phyloP scores from a whole-genome alignment of 768 basidiomycete genomes.

The Boletus sp. region DNA sequence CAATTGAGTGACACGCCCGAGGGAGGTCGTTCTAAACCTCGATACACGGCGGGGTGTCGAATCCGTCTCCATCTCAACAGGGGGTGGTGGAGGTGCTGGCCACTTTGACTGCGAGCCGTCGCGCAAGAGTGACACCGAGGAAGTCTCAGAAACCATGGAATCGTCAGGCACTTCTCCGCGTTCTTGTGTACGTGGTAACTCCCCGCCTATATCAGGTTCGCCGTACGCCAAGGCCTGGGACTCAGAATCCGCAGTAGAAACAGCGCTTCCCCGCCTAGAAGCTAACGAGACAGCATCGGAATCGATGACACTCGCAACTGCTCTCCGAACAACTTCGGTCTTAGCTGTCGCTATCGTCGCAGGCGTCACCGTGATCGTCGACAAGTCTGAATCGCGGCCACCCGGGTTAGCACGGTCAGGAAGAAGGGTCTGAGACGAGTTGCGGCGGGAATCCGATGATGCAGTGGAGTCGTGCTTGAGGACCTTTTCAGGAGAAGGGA shows the following conservation, averaged over 20 bases:
- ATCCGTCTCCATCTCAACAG: slow-evolving; percentile 25
- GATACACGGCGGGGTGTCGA: slow-evolving; percentile 24
- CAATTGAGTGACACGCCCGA: slow-evolving; percentile 26
- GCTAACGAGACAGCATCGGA: slow-evolving; percentile 23
- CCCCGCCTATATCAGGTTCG: background rate
- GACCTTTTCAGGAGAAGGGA: slow-evolving; percentile 2
- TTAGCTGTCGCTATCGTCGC: slow-evolving; percentile 45
- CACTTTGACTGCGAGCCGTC: slow-evolving; percentile 24
- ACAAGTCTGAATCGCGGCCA: slow-evolving; percentile 35
- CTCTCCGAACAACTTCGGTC: slow-evolving; percentile 46
- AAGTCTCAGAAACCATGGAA: slow-evolving; percentile 12
- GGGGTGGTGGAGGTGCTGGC: slow-evolving; percentile 31
- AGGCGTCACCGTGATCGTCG: slow-evolving; percentile 41
- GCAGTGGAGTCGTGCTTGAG: background rate
- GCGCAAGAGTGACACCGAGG: slow-evolving; percentile 18
- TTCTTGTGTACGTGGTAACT: slow-evolving; percentile 9
- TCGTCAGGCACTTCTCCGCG: slow-evolving; percentile 10
- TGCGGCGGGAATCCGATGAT: slow-evolving; percentile 9
- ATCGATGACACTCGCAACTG: slow-evolving; percentile 51
- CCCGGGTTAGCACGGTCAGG: slow-evolving; percentile 11
- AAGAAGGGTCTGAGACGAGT: slow-evolving; percentile 21
- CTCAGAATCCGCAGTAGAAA: slow-evolving; percentile 11
- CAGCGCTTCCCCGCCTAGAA: slow-evolving; percentile 12
- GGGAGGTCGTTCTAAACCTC: slow-evolving; percentile 28
- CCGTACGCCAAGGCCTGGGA: background rate